Evolutionary conservation across 2,329 filamentous ascomycete genomes (phyloP).

Genomic region (Penicillium paneum): DNA sequence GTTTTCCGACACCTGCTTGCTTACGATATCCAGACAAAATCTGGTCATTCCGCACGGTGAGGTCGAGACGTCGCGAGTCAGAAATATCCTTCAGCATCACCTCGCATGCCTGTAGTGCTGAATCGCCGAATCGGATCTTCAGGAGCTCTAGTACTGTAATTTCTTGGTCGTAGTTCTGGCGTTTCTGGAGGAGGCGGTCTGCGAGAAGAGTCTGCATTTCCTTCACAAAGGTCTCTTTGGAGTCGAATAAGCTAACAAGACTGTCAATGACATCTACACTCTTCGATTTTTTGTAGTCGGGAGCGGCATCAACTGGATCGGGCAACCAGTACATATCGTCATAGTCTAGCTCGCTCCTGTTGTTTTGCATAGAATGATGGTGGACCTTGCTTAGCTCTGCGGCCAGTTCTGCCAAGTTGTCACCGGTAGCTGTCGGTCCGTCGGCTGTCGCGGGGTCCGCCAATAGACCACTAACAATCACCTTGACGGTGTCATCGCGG

Average conservation of each 20-base stretch:
- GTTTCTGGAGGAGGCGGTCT: conserved; percentile 67
- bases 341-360: conserved; percentile 74
- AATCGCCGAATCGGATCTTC: conserved; percentile 83
- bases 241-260: conserved; percentile 81
- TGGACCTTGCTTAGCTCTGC: conserved; percentile 48
- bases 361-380: conserved; percentile 43
- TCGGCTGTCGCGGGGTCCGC: conserved; percentile 50
- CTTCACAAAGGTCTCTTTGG: conserved; percentile 87
- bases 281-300: conserved; percentile 85
- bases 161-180: conserved; percentile 71
- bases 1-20: conserved; percentile 40
- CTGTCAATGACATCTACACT: conserved; percentile 90
- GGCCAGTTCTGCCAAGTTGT: conserved; percentile 52
- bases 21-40: not conserved
- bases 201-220: conserved; percentile 89
- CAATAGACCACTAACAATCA: conserved; percentile 63
- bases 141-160: conserved; percentile 79
- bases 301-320: conserved; percentile 86
- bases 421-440: conserved; percentile 30
- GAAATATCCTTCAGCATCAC: conserved; percentile 95
- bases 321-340: conserved; percentile 91
- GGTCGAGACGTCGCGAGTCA: conserved; percentile 74
- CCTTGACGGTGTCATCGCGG: conserved; percentile 63
- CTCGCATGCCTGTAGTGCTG: conserved; percentile 83
- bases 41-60: conserved; percentile 57